Base-by-base conservation (phyloP, 2,329 filamentous ascomycete genomes). In the Aaosphaeria pasadenensis region DNA sequence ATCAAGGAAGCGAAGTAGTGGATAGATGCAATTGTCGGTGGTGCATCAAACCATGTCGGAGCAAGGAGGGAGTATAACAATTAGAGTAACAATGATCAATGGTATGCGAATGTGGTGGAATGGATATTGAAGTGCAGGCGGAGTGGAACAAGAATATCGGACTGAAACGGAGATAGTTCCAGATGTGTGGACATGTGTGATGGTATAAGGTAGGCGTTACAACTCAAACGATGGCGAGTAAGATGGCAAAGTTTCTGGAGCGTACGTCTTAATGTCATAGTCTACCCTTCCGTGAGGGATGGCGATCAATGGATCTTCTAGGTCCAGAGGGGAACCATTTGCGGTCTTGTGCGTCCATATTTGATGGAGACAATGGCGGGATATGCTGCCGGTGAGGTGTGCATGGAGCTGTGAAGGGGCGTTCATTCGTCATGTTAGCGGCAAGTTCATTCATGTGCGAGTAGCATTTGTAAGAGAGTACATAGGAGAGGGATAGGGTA, bases 351-450 rank as follows among this genome's bases (percentile, higher is more conserved):
- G 67, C 42, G 73, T 58, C 88, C 89, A 94, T 63, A 92, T 83
- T 35, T 88, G 80, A 62, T 90, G 87, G 2, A 94, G 81, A 51
- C 82, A 85, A 59, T 82, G 73, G 31, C 86, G 82, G 62, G 82
- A 86, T 66, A 94, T 89, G 67, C 86, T 90, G 45, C 89, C 88
- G 38, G 84, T 88, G 40, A 94, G 77, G 69, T 94, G 88, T 52
- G 89, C 88, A 60, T 94, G 89, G 45, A 92, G 80, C 85, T 91
- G 58, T 24, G 17, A 57, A 52, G 11, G 46, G 38, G 39, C 33
- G 7, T 36, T 9, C 9, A 36, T 9, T 36, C 33, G n/a, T 9
- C 33, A 24, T 24, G 17, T 24, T 24, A 24, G 17, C 17, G 17
- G 17, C 17, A 24, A 24, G 17, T 24, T 24, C 17, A 24, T 24